These are phyloP conservation scores for Neurospora sp. DNA, from an alignment of 495 filamentous ascomycete genomes.

Conservation along the genomic window DNA sequence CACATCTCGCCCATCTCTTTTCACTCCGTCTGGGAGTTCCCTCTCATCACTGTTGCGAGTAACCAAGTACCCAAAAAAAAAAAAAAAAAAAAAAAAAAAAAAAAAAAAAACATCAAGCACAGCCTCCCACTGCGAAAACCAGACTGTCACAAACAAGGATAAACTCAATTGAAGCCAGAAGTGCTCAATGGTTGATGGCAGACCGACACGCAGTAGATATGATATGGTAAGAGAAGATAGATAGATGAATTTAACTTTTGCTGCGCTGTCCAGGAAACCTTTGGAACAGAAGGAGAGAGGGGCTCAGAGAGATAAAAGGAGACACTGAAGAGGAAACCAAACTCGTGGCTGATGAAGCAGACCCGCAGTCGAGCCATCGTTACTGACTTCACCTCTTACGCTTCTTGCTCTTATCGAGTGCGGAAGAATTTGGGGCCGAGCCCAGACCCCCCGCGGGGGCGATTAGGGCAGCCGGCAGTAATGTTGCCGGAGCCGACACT, in stretches of 20 bases:
- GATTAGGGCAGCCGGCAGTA: conserved; percentile 32
- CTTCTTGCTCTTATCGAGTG: conserved; percentile 38
- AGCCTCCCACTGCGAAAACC: neutral
- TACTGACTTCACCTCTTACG: conserved; percentile 29
- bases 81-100: neutral
- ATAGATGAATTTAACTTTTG: neutral
- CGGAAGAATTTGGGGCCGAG: neutral
- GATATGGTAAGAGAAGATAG: neutral
- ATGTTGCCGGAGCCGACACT: conserved; percentile 18
- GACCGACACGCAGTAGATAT: neutral
- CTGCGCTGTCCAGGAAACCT: neutral
- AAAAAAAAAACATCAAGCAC: neutral
- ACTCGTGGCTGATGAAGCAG: neutral
- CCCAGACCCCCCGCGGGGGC: neutral
- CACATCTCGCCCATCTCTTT: neutral
- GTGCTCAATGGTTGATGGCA: neutral
- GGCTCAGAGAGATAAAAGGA: neutral
- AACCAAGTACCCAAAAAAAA: no score
- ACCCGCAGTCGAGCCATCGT: neutral
- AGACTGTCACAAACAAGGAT: neutral
- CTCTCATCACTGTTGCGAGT: no score
- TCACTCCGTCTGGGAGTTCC: no score
- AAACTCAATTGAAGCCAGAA: neutral
- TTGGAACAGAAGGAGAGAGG: neutral
- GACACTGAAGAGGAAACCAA: neutral